Evolutionary conservation across 208 protist genomes (phyloP).

Genomic region (Trichomonas tenax): DNA sequence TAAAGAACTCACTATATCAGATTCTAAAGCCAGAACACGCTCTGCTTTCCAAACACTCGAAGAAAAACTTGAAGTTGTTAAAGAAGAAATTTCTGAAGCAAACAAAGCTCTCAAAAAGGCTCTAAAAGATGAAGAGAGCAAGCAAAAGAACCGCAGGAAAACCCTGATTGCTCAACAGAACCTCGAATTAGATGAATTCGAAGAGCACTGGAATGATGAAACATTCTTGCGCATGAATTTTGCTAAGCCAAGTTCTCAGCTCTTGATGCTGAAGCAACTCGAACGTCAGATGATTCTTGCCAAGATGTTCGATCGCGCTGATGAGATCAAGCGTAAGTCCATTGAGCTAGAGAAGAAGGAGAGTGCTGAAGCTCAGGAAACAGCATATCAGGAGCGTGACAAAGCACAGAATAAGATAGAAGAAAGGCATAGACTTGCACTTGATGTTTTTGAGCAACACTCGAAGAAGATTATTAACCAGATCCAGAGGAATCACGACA

Average conservation of each 20-base stretch:
- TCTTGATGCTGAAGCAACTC: not conserved
- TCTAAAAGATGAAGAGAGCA: not conserved
- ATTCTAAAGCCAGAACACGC: not conserved
- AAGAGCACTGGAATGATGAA: conserved; percentile 6
- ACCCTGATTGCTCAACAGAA: not conserved
- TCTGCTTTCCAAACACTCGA: not conserved
- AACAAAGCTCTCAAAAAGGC: not conserved
- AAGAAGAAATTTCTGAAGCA: not conserved
- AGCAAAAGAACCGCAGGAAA: not conserved
- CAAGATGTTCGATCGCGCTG: not conserved
- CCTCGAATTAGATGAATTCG: not conserved
- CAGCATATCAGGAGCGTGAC: not conserved
- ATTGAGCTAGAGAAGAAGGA: not conserved
- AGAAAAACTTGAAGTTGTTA: not conserved
- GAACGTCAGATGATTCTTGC: not conserved
- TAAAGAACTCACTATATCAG: not conserved
- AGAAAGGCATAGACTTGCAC: not conserved
- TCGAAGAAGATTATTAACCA: not conserved
- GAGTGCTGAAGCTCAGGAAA: not conserved
- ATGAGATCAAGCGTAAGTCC: not conserved
- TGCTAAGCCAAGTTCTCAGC: not conserved
- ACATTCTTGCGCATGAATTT: not conserved
- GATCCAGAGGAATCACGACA: not conserved
- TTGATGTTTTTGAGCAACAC: not conserved
- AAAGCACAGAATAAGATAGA: not conserved